Percentiles rank a stretch among this genome's conserved stretches.
Conservation (phyloP, 2,329 filamentous ascomycete genomes). For the Monosporascus ibericus region DNA sequence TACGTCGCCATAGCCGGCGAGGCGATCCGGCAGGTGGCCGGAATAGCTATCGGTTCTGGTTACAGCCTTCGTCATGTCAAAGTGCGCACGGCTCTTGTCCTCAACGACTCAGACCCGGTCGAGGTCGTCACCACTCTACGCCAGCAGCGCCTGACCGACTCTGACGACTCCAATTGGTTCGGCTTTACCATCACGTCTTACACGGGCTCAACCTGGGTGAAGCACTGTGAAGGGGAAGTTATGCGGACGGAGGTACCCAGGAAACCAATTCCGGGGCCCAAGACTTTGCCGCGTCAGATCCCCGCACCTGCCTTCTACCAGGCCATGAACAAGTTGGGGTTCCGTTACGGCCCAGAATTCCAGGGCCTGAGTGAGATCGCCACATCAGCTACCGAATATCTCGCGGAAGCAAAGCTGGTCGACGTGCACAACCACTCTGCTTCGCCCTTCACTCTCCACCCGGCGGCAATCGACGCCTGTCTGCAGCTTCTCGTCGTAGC, state of each 20-base stretch:
- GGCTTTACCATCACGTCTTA: slow-evolving; percentile 26
- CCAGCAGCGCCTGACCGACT: slow-evolving; percentile 16
- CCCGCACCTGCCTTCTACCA: slow-evolving; percentile 18
- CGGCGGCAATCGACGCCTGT: slow-evolving; percentile 29
- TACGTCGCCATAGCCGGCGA: slow-evolving; percentile 18
- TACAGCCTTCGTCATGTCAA: slow-evolving; percentile 24
- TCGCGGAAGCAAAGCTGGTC: slow-evolving; percentile 12
- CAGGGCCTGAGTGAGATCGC: slow-evolving; percentile 18
- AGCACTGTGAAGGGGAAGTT: slow-evolving; percentile 22
- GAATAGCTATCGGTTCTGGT: slow-evolving; percentile 4
- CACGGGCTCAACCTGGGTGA: slow-evolving; percentile 20
- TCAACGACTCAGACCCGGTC: slow-evolving; percentile 20
- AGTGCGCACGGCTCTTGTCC: slow-evolving; percentile 24
- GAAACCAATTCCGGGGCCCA: slow-evolving; percentile 1
- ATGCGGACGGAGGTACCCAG: slow-evolving; percentile 5
- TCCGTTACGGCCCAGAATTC: slow-evolving; percentile 27
- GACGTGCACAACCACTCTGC: slow-evolving; percentile 14
- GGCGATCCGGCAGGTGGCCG: slow-evolving; percentile 2
- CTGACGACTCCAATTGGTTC: slow-evolving; percentile 21
- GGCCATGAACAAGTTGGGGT: slow-evolving; percentile 20
- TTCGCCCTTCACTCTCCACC: slow-evolving; percentile 30
- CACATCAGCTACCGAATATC: slow-evolving; percentile 10
- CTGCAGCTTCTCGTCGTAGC: slow-evolving; percentile 25
- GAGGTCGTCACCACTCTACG: slow-evolving; percentile 29
- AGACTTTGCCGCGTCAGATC: slow-evolving; percentile 15